Base-by-base conservation (phyloP, 352 stramenopile genomes). In the Pythium insidiosum region DNA sequence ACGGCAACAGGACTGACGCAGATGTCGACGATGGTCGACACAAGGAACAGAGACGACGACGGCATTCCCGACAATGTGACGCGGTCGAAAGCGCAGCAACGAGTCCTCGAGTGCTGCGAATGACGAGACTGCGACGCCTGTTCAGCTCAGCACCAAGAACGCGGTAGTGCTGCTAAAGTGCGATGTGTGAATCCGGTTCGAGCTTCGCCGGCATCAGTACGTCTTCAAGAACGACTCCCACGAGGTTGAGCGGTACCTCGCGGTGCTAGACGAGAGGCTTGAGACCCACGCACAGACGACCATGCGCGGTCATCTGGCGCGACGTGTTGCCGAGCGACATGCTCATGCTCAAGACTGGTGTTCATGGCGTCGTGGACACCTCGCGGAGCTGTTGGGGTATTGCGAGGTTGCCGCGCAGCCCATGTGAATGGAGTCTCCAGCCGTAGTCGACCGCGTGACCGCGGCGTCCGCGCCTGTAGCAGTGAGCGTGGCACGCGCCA, bases 141-240 rank as follows among this genome's bases (percentile, higher is more conserved):
- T n/a, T n/a, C n/a, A n/a, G n/a, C n/a, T n/a, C n/a, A n/a, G n/a
- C n/a, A n/a, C n/a, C n/a, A n/a, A n/a, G n/a, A n/a, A n/a, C n/a
- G n/a, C n/a, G n/a, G n/a, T n/a, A n/a, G n/a, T 15, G 9, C 9
- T 13, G 9, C 28, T 9, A 9, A 33, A 41, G 4, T 68, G 66
- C 19, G 39, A 62, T 6, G 6, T 28, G 25, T 63, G 55, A 47
- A 24, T 66, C 21, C 75, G 67, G 64, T 79, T 83, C 39, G 64
- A 79, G 44, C 76, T 72, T 47, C 71, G 68, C 51, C 69, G 66
- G 40, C 55, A 76, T 11, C 65, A 65, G 3, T 80, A 80, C 41
- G 48, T 62, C 9, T 76, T 58, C 52, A 50, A 63, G 33, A 39
- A 62, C 30, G 47, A 69, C 23, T 56, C 47, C 6, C 39, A 50